phyloP scores from a whole-genome alignment of 805 yeast genomes.

The Torulaspora maleeae region DNA sequence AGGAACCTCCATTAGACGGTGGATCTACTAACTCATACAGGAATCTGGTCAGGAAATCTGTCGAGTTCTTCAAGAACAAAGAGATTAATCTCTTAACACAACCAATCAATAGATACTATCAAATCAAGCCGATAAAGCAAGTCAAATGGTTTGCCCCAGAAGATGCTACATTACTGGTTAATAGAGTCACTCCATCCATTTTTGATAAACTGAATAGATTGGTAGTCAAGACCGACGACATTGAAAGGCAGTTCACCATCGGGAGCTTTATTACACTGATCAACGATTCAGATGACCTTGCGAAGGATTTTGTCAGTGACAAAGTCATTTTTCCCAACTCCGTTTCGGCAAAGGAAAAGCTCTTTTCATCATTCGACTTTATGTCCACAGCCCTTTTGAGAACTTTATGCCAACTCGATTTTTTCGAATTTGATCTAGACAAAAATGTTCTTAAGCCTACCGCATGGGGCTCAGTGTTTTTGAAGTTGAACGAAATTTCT shows the following conservation, averaged over 20 bases:
- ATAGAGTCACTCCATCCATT: conserved; percentile 51
- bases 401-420: conserved; percentile 47
- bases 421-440: conserved; percentile 40
- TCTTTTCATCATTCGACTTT: conserved; percentile 48
- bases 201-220: conserved; percentile 40
- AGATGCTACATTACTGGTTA: conserved; percentile 41
- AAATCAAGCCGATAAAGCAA: conserved; percentile 58
- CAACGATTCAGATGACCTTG: conserved; percentile 32
- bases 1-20: conserved; percentile 65
- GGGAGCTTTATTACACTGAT: conserved; percentile 26
- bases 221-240: conserved; percentile 28
- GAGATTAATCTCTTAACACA: conserved; percentile 65
- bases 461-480: conserved; percentile 49
- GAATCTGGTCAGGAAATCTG: conserved; percentile 45
- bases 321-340: conserved; percentile 32
- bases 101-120: conserved; percentile 78
- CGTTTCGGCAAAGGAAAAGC: conserved; percentile 29
- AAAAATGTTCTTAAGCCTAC: conserved; percentile 39
- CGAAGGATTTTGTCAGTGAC: conserved; percentile 32
- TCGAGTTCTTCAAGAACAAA: conserved; percentile 49
- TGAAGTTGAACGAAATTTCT: conserved; percentile 32
- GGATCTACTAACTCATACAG: conserved; percentile 55
- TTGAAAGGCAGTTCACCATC: conserved; percentile 29
- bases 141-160: conserved; percentile 51
- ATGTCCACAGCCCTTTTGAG: conserved; percentile 54